These are phyloP conservation scores for Acidomyces sp. DNA, from an alignment of 495 filamentous ascomycete genomes.

Conservation along the genomic window DNA sequence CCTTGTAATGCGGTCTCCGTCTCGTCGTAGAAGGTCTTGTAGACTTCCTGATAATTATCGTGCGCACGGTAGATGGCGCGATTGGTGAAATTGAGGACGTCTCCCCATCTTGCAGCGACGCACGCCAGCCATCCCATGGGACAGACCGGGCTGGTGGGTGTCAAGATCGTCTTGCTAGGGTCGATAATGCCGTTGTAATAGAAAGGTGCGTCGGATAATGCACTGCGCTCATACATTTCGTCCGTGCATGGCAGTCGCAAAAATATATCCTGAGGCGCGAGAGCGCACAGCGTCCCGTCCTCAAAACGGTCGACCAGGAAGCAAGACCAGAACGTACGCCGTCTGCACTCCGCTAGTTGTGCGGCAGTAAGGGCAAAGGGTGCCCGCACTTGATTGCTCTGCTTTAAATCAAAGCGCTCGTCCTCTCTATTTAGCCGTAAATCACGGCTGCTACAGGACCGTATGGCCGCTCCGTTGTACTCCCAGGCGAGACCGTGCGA, in stretches of 20 bases:
- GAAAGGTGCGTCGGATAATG: constrained; percentile 36
- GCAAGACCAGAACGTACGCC: constrained; percentile 54
- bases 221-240: constrained; percentile 42
- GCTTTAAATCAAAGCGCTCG: too few relatives aligned
- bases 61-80: constrained; percentile 38
- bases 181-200: constrained; percentile 39
- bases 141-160: constrained; percentile 25
- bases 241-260: constrained; percentile 48
- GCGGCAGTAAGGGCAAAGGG: constrained; percentile 27
- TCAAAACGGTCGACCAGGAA: constrained; percentile 41
- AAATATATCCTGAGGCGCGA: constrained; percentile 45
- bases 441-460: constrained; percentile 36
- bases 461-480: constrained; percentile 43
- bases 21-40: constrained; percentile 39
- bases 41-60: constrained; percentile 31
- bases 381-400: constrained; percentile 23
- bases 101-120: constrained; percentile 49
- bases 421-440: constrained; percentile 50
- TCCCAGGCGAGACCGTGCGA: constrained; percentile 44
- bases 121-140: constrained; percentile 48
- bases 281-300: constrained; percentile 33
- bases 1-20: constrained; percentile 38
- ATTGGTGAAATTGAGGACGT: constrained; percentile 46
- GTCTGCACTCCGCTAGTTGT: constrained; percentile 47
- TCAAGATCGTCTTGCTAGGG: not conserved